Percentiles rank a stretch among this genome's conserved stretches.
Evolutionary conservation across 176 grass and related monocot genomes (phyloP).

Genomic region (Cymbopogon citratus): DNA sequence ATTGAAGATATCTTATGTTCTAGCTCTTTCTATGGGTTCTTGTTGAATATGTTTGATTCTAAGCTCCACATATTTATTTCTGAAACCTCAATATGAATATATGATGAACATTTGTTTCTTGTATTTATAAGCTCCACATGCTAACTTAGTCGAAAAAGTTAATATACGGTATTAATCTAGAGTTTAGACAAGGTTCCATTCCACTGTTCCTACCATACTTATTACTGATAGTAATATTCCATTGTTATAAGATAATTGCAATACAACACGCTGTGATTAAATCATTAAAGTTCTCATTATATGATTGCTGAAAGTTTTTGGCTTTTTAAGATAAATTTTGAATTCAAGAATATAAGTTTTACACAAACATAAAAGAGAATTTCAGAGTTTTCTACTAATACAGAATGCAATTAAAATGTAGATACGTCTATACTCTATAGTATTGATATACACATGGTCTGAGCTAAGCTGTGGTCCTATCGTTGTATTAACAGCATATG

Average conservation of each 20-base stretch:
- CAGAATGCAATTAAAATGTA: not conserved
- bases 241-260: not conserved
- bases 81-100: not conserved
- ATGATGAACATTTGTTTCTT: not conserved
- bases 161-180: not conserved
- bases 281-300: not conserved
- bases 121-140: not conserved
- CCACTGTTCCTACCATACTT: not conserved
- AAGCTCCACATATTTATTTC: not conserved
- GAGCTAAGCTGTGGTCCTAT: not conserved
- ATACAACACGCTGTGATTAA: not conserved
- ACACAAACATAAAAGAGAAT: not conserved
- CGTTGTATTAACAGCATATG: not conserved
- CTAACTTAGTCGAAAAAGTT: not conserved
- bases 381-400: not conserved
- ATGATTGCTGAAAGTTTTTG: not conserved
- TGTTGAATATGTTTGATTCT: not conserved
- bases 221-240: not conserved
- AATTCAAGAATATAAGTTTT: not conserved
- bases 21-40: not conserved
- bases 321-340: not conserved
- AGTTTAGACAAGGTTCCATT: not conserved
- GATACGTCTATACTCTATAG: constrained; percentile 5
- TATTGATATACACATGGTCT: not conserved
- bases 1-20: not conserved